Conservation (phyloP, 495 filamentous ascomycete species). For the Xylaria bambusicola region DNA sequence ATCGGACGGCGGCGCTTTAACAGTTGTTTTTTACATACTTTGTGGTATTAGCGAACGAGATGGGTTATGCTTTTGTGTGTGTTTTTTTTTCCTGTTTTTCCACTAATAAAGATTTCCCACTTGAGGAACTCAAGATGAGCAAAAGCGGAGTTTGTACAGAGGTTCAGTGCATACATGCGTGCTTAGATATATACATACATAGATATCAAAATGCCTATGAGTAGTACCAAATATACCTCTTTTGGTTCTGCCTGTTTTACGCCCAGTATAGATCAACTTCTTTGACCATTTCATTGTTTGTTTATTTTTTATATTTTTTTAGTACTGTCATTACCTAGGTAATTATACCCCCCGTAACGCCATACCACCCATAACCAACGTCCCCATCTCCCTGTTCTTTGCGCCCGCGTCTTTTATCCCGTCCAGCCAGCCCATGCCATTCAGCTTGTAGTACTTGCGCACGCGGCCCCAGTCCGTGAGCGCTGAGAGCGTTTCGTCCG, state of each 20-base stretch:
- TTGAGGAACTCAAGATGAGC: no score
- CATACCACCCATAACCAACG: slow-evolving; percentile 67
- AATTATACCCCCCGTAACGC: slow-evolving; percentile 65
- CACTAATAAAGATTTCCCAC: no score
- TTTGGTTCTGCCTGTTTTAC: no score
- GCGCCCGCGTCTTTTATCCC: slow-evolving; percentile 33
- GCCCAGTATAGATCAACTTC: no score
- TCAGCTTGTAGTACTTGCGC: slow-evolving; percentile 82
- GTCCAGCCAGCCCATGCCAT: slow-evolving; percentile 48
- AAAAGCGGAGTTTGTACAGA: no score
- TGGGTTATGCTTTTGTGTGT: background rate
- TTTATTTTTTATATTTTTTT: no score
- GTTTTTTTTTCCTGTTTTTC: no score
- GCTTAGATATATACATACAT: no score
- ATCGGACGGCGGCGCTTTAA: background rate
- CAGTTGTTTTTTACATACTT: background rate
- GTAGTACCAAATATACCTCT: no score
- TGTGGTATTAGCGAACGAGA: background rate
- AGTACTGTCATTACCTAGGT: no score
- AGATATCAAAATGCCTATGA: background rate
- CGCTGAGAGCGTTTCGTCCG: slow-evolving; percentile 59
- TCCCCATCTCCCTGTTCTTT: slow-evolving; percentile 58
- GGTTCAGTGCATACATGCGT: no score
- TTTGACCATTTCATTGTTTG: no score
- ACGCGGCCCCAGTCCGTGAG: slow-evolving; percentile 69